Evolutionary conservation across 495 filamentous ascomycete genomes (phyloP).

Genomic region (Cenococcum geophilum): DNA sequence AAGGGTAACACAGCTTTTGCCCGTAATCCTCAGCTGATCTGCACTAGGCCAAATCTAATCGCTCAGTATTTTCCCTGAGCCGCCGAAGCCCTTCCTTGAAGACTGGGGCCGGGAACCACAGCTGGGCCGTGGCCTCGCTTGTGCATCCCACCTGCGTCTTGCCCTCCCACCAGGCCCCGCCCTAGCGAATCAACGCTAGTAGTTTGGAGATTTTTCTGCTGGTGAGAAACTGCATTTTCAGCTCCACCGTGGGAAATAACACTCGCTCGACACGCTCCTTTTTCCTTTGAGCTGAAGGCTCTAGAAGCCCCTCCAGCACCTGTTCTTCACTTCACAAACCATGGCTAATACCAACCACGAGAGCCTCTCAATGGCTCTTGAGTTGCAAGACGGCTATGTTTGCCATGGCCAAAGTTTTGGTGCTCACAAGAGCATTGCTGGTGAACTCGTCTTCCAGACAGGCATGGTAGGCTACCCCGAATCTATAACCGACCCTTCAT

Average conservation of each 20-base stretch:
- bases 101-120: too few species aligned
- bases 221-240: constrained; percentile 1
- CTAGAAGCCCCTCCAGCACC: constrained; percentile 10
- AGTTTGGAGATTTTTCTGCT: not conserved
- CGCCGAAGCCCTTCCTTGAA: too few species aligned
- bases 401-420: constrained; percentile 95
- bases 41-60: too few species aligned
- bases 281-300: constrained; percentile 14
- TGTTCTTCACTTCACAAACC: constrained; percentile 7
- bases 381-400: constrained; percentile 80
- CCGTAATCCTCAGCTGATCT: too few species aligned
- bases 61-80: too few species aligned
- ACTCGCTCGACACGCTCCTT: constrained; percentile 13
- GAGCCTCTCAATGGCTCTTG: constrained; percentile 56
- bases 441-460: constrained; percentile 98
- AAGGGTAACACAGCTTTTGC: too few species aligned
- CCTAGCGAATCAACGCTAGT: constrained; percentile 2
- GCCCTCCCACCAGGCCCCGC: not conserved
- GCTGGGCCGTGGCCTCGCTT: too few species aligned
- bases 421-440: constrained; percentile 81
- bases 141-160: not conserved
- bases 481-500: constrained; percentile 87
- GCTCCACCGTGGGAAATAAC: not conserved
- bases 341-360: constrained; percentile 21
- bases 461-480: constrained; percentile 99